phyloP scores from a whole-genome alignment of 768 basidiomycete genomes.

The Tulasnella sp. region DNA sequence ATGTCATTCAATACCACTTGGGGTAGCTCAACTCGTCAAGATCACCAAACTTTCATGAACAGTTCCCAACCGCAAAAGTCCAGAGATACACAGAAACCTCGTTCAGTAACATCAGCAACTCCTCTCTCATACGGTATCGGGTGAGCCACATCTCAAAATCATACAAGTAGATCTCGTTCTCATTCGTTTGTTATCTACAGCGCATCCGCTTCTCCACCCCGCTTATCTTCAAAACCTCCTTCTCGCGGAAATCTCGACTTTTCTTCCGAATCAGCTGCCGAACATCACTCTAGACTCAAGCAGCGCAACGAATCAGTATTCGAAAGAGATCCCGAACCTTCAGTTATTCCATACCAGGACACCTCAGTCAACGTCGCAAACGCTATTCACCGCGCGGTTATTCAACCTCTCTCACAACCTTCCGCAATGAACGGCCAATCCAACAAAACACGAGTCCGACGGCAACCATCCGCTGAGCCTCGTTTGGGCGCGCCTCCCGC shows the following conservation, averaged over 20 bases:
- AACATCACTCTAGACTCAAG: constrained; percentile 8
- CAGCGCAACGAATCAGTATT: constrained; percentile 8
- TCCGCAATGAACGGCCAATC: neutral
- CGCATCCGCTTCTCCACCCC: constrained; percentile 6
- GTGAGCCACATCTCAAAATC: constrained; percentile 1
- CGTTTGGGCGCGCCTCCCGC: constrained; percentile 2
- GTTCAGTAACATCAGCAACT: constrained; percentile 7
- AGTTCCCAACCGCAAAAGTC: constrained; percentile 6
- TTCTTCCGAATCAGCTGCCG: constrained; percentile 2
- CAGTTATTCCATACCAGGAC: constrained; percentile 62
- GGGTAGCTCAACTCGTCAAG: constrained; percentile 13
- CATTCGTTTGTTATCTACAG: neutral
- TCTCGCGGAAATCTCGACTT: neutral
- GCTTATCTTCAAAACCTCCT: neutral
- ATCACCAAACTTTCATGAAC: constrained; percentile 13
- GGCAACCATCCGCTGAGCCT: constrained; percentile 3
- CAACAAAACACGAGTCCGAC: neutral
- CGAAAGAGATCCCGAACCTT: constrained; percentile 33
- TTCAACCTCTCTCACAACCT: neutral
- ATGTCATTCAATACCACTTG: constrained; percentile 14
- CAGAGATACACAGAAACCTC: constrained; percentile 5
- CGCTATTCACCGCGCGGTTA: constrained; percentile 62
- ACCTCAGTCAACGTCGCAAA: constrained; percentile 79
- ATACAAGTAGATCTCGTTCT: neutral
- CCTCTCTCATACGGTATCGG: constrained; percentile 10